phyloP scores from a whole-genome alignment of 1,139 yeast species.

The Kurtzmaniella natalensis region DNA sequence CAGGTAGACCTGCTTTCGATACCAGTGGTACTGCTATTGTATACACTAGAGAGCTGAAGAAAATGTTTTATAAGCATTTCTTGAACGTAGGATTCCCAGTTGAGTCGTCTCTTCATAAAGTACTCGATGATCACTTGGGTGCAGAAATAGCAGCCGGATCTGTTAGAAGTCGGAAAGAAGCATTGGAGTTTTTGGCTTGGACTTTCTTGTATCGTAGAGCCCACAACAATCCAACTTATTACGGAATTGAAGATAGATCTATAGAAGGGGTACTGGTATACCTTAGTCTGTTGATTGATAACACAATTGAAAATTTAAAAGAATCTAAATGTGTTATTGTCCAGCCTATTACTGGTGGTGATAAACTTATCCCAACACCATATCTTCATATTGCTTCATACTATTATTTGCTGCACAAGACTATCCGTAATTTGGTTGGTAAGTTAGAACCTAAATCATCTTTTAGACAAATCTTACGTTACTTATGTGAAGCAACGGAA shows the following conservation, averaged over 20 bases:
- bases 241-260: slow-evolving; percentile 73
- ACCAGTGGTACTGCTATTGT: slow-evolving; percentile 94
- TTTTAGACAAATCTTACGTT: slow-evolving; percentile 66
- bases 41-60: slow-evolving; percentile 87
- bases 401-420: slow-evolving; percentile 89
- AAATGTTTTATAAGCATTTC: slow-evolving; percentile 90
- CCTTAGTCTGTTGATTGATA: slow-evolving; percentile 69
- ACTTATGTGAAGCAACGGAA: slow-evolving; percentile 79
- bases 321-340: slow-evolving; percentile 67
- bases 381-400: slow-evolving; percentile 83
- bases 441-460: slow-evolving; percentile 47
- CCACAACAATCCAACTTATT: slow-evolving; percentile 92
- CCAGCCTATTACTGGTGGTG: slow-evolving; percentile 32
- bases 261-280: slow-evolving; percentile 67
- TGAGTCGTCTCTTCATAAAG: slow-evolving; percentile 90
- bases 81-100: slow-evolving; percentile 96
- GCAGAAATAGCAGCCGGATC: slow-evolving; percentile 94
- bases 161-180: slow-evolving; percentile 76
- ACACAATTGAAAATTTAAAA: slow-evolving; percentile 60
- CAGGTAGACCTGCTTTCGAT: slow-evolving; percentile 96
- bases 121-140: slow-evolving; percentile 90
- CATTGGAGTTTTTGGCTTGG: slow-evolving; percentile 91
- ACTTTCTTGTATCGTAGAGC: slow-evolving; percentile 91
- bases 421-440: slow-evolving; percentile 64
- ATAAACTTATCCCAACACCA: slow-evolving; percentile 62